These are phyloP conservation scores for Leccinum truebloodii DNA, from an alignment of 768 basidiomycete species.

Conservation along the genomic window DNA sequence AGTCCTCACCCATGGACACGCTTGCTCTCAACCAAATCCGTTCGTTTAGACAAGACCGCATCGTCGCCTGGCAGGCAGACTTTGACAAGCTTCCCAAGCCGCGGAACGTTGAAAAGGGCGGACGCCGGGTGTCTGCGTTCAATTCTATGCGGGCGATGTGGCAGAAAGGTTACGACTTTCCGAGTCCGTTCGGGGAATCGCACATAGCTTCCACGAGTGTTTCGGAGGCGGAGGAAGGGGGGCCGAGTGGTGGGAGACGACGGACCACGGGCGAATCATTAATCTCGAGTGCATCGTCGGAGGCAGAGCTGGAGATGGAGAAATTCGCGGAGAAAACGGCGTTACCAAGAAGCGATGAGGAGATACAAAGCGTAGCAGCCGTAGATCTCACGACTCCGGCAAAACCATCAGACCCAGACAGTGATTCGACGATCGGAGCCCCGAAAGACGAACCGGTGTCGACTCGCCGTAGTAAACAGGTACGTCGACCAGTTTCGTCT, in stretches of 20 bases:
- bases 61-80: conserved; percentile 96
- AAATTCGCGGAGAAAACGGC: conserved; percentile 22
- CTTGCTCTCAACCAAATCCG: conserved; percentile 85
- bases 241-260: conserved; percentile 37
- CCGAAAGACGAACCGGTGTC: conserved; percentile 28
- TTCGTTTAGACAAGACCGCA: conserved; percentile 85
- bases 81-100: conserved; percentile 83
- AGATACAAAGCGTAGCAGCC: conserved; percentile 10
- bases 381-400: conserved; percentile 13
- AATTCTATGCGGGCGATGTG: conserved; percentile 72
- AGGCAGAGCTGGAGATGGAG: conserved; percentile 50
- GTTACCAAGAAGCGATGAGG: conserved; percentile 19
- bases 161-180: conserved; percentile 60
- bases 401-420: conserved; percentile 65
- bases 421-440: conserved; percentile 84
- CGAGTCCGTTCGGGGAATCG: conserved; percentile 52
- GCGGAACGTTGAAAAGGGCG: conserved; percentile 53
- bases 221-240: conserved; percentile 73
- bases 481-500: conserved; percentile 19
- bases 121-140: conserved; percentile 62
- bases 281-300: conserved; percentile 71
- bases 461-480: conserved; percentile 26
- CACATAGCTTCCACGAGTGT: conserved; percentile 63
- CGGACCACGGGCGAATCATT: conserved; percentile 57
- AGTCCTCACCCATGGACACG: conserved; percentile 81